Percentiles rank a stretch among this genome's conserved stretches.
These are phyloP conservation scores for Quambalaria eucalypti DNA, from an alignment of 1,284 basidiomycete species.

Conservation along the genomic window DNA sequence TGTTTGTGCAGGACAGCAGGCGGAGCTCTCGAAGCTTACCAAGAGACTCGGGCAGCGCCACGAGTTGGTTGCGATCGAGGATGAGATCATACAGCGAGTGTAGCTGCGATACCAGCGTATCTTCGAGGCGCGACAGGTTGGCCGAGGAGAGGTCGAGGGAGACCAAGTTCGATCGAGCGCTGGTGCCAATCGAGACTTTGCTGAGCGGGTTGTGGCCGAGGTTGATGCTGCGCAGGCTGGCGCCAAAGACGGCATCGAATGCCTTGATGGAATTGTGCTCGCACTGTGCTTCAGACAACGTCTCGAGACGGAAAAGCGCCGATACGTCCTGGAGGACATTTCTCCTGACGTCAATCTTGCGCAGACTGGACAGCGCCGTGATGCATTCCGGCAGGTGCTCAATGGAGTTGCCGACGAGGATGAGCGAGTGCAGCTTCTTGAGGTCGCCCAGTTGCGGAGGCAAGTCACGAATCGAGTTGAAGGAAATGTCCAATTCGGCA, in stretches of 20 bases:
- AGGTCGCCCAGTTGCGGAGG: constrained; percentile 72
- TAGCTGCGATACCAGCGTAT: constrained; percentile 46
- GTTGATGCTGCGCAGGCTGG: constrained; percentile 24
- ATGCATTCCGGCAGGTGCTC: constrained; percentile 33
- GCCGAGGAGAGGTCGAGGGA: constrained; percentile 80
- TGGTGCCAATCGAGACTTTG: constrained; percentile 32
- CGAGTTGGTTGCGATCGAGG: constrained; percentile 59
- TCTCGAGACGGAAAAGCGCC: constrained; percentile 28
- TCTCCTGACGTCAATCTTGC: constrained; percentile 37
- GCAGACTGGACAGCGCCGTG: constrained; percentile 24
- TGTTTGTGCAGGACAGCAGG: constrained; percentile 77
- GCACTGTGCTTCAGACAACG: constrained; percentile 29
- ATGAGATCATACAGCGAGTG: constrained; percentile 31
- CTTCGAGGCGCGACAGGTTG: constrained; percentile 76
- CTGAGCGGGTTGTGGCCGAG: constrained; percentile 42
- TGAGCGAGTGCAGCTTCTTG: constrained; percentile 31
- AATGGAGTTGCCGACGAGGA: constrained; percentile 38
- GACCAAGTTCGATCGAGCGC: constrained; percentile 60
- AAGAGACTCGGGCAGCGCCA: constrained; percentile 70
- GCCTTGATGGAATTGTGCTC: constrained; percentile 41
- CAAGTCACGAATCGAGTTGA: constrained; percentile 77
- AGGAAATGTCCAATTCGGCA: constrained; percentile 82
- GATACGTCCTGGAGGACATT: constrained; percentile 38
- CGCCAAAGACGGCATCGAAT: constrained; percentile 28
- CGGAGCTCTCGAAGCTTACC: constrained; percentile 65